phyloP scores from a whole-genome alignment of 2,329 filamentous ascomycete species.

The Colletotrichum destructivum region DNA sequence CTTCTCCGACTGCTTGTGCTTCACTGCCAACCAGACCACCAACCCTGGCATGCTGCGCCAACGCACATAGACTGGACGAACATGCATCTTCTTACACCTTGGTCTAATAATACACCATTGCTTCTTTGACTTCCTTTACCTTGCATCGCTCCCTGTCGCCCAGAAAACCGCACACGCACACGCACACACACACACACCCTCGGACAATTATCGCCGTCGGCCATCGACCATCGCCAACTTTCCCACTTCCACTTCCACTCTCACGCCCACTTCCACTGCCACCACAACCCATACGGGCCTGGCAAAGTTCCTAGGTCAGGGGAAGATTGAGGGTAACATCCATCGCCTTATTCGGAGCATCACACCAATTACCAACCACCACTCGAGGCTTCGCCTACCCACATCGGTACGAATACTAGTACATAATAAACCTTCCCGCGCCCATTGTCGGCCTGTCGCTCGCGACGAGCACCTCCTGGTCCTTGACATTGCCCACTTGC shows the following conservation, averaged over 20 bases:
- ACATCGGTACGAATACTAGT: constrained; percentile 10
- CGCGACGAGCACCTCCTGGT: constrained; percentile 6
- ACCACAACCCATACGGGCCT: neutral
- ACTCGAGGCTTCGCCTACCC: neutral
- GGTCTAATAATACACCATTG: constrained; percentile 4
- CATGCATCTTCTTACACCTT: neutral
- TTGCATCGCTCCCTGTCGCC: neutral
- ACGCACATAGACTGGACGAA: neutral
- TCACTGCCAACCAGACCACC: neutral
- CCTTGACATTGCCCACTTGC: constrained; percentile 19
- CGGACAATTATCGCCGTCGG: neutral
- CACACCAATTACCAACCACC: constrained; percentile 1
- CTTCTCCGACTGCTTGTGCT: constrained; percentile 38
- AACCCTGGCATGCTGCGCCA: neutral
- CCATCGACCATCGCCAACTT: constrained; percentile 14
- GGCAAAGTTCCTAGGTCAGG: constrained; percentile 31
- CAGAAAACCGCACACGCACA: neutral
- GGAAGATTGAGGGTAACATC: constrained; percentile 34
- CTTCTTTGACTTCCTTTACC: neutral
- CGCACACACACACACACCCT: too few relatives aligned
- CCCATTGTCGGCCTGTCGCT: neutral
- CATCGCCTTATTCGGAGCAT: constrained; percentile 28
- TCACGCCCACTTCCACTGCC: neutral
- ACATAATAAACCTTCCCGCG: constrained; percentile 32
- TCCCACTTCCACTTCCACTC: neutral